phyloP scores from a whole-genome alignment of 169 alveolate species.

The Plasmodium cynomolgi region DNA sequence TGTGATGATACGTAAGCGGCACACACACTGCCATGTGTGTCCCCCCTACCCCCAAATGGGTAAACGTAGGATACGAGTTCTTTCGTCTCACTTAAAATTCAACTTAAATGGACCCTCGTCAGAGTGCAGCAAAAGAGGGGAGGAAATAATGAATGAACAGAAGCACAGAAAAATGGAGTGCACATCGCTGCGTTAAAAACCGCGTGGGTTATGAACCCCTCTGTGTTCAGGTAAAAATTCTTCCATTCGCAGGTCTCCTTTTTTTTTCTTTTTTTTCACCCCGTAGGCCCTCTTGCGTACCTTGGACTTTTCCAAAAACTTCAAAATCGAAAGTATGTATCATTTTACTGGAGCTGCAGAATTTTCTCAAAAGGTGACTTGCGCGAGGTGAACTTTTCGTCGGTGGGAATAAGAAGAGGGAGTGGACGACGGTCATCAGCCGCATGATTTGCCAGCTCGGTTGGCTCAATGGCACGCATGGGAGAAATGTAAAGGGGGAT shows the following conservation, averaged over 20 bases:
- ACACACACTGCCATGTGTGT: not conserved
- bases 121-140: not conserved
- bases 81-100: not conserved
- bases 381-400: conserved; percentile 15
- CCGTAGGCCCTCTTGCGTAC: not conserved
- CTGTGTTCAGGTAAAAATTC: not conserved
- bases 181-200: not conserved
- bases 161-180: not conserved
- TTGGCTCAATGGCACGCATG: not conserved
- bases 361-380: not conserved
- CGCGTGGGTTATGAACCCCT: not conserved
- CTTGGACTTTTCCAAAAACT: conserved; percentile 75
- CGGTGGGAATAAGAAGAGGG: conserved; percentile 37
- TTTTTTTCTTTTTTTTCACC: not conserved
- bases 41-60: not conserved
- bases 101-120: not conserved
- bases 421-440: not conserved
- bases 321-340: conserved; percentile 69
- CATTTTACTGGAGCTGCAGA: conserved; percentile 39
- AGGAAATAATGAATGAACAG: not conserved
- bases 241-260: not conserved
- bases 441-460: conserved; percentile 7
- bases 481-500: not conserved
- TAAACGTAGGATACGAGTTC: not conserved
- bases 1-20: not conserved